Evolutionary conservation across 257 asterid genomes (phyloP), one percentile per base, ranked within the genome.

Genomic region (Linaria vulgaris): DNA sequence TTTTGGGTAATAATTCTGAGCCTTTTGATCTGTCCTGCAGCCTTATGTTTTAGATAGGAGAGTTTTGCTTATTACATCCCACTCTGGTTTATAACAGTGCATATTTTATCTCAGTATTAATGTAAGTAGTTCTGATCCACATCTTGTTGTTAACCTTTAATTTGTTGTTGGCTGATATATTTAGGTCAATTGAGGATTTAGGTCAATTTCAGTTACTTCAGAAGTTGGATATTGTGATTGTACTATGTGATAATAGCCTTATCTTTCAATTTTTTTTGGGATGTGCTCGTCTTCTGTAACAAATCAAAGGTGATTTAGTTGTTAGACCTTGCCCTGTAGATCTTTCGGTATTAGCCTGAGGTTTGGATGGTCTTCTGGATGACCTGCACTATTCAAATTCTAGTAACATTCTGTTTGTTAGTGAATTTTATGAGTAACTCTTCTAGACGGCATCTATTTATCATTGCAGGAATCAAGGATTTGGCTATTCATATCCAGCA

Each of bases 381-480:
- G 13, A 22, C 8, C 27, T 16, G 24, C 24, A 55, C 27, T 38
- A 17, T 50, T 51, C 60, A 44, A 17, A 20, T 15, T 37, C 23
- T 38, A 31, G 9, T 23, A 16, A 15, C 48, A 9, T 44, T 37
- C 21, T 38, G 22, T 21, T 22, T 7, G 41, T 23, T 16, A 63
- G 34, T 19, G 49, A 25, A 49, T 16, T 9, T 20, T n/a, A 59
- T 10, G 1, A 9, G 24, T 65, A 25, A 27, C 21, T 54, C 19
- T 23, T 46, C 37, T 47, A 47, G 21, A 34, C 16, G 44, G 31
- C 41, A 44, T 24, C 13, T 56, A 50, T 45, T 58, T 73, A 30
- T 34, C 41, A 15, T 63, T 78, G 74, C 86, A 91, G 96, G 96
- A 66, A 81, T 85, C 49, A 85, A 85, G 82, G 77, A 79, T 76